Conservation (phyloP, 306 rosid genomes). For the Malus sylvestris region DNA sequence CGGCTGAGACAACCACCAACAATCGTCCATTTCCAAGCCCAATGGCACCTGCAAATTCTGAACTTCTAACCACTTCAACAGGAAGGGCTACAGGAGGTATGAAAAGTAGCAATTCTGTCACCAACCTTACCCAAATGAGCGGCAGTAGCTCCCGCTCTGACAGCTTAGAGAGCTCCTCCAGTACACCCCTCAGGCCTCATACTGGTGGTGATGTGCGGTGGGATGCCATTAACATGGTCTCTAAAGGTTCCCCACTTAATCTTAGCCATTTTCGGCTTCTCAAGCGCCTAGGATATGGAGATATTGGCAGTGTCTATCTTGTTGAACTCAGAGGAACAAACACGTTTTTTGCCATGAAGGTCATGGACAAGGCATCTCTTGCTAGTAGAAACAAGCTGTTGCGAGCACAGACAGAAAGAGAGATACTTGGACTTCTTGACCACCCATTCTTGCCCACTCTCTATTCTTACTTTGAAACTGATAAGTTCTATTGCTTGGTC, state of each 20-base stretch:
- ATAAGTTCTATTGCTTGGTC: slow-evolving; percentile 70
- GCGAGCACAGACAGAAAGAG: slow-evolving; percentile 81
- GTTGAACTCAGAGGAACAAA: slow-evolving; percentile 59
- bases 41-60: slow-evolving; percentile 26
- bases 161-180: slow-evolving; percentile 59
- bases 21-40: slow-evolving; percentile 25
- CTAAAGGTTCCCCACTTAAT: slow-evolving; percentile 42
- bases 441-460: slow-evolving; percentile 90
- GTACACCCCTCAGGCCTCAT: slow-evolving; percentile 60
- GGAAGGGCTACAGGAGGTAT: slow-evolving; percentile 13
- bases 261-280: slow-evolving; percentile 71
- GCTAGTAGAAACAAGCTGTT: slow-evolving; percentile 77
- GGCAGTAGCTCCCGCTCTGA: slow-evolving; percentile 46
- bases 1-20: slow-evolving; percentile 16
- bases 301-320: slow-evolving; percentile 78
- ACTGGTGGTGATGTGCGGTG: slow-evolving; percentile 85
- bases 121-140: slow-evolving; percentile 28
- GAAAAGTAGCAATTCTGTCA: slow-evolving; percentile 1
- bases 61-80: slow-evolving; percentile 17
- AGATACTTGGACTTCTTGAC: slow-evolving; percentile 90
- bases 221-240: slow-evolving; percentile 62
- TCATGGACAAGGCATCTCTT: slow-evolving; percentile 85
- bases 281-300: slow-evolving; percentile 81
- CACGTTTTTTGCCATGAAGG: slow-evolving; percentile 76
- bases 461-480: slow-evolving; percentile 79